Conservation (phyloP, 2,329 filamentous ascomycete genomes). For the Leptographium wingfieldii region DNA sequence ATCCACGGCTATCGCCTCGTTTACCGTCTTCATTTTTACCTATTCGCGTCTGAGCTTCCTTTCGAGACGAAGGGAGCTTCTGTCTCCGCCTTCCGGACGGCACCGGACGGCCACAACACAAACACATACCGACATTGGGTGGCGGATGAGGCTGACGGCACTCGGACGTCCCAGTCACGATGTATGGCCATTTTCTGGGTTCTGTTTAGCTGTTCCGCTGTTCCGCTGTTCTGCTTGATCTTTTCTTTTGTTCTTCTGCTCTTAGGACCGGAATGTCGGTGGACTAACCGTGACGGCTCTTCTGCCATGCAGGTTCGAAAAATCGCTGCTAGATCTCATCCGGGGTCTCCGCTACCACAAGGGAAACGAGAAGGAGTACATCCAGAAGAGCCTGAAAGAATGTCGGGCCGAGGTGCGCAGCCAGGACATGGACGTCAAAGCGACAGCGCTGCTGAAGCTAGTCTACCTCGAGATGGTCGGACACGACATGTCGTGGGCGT, state of each 20-base stretch:
- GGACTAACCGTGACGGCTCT: background rate
- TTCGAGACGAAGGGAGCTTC: background rate
- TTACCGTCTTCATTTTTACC: background rate
- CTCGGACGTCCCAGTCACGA: background rate
- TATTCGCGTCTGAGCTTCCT: background rate
- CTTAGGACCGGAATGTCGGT: background rate
- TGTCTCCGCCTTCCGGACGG: background rate
- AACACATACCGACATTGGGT: background rate
- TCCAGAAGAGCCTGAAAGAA: slow-evolving; percentile 86
- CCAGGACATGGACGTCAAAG: slow-evolving; percentile 96
- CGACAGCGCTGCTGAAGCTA: slow-evolving; percentile 87
- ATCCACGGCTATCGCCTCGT: background rate
- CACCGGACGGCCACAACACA: background rate
- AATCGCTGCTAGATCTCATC: slow-evolving; percentile 97
- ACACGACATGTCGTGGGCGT: slow-evolving; percentile 98
- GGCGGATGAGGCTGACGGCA: background rate
- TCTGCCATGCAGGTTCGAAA: slow-evolving; percentile 71
- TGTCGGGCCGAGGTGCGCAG: slow-evolving; percentile 85
- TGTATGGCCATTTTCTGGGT: background rate
- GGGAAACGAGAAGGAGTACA: slow-evolving; percentile 88
- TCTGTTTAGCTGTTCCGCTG: too few species aligned
- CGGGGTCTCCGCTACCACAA: slow-evolving; percentile 91
- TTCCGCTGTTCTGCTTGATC: slow-evolving; percentile 1
- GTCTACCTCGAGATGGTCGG: slow-evolving; percentile 99
- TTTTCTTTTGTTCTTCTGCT: slow-evolving; percentile 5